These are phyloP conservation scores for Bruguiera hainesii DNA, from an alignment of 441 rosid genomes.

Conservation along the genomic window DNA sequence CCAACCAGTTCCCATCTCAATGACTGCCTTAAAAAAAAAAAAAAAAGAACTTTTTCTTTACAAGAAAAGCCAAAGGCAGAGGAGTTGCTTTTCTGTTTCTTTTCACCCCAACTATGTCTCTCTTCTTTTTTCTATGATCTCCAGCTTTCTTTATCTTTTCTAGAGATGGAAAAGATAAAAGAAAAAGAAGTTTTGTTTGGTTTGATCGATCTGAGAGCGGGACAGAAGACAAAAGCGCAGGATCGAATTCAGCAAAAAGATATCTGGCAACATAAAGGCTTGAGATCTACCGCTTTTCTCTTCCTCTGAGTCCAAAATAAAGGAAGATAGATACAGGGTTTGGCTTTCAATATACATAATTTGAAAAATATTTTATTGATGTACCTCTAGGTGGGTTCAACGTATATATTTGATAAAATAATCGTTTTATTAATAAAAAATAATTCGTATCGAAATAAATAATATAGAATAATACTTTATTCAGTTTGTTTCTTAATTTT, in stretches of 20 bases:
- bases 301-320: slow-evolving; percentile 13
- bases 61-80: too few species aligned
- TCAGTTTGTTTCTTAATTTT: too few species aligned
- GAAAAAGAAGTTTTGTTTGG: slow-evolving; percentile 25
- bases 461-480: too few species aligned
- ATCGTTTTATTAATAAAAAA: too few species aligned
- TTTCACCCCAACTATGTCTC: background rate
- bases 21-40: background rate
- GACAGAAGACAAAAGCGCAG: slow-evolving; percentile 43
- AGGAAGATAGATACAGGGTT: background rate
- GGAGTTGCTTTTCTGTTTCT: background rate
- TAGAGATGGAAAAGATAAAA: slow-evolving; percentile 13
- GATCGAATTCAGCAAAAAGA: slow-evolving; percentile 30
- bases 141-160: background rate
- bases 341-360: background rate
- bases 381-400: too few species aligned
- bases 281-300: slow-evolving; percentile 29
- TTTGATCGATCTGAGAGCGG: slow-evolving; percentile 31
- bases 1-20: slow-evolving; percentile 91
- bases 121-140: too few species aligned
- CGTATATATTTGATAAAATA: too few species aligned
- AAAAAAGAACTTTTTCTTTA: background rate
- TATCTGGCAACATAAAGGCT: slow-evolving; percentile 27
- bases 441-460: too few species aligned
- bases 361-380: too few species aligned